phyloP scores from a whole-genome alignment of 805 yeast genomes.

The Alloascoidea hylecoeti region DNA sequence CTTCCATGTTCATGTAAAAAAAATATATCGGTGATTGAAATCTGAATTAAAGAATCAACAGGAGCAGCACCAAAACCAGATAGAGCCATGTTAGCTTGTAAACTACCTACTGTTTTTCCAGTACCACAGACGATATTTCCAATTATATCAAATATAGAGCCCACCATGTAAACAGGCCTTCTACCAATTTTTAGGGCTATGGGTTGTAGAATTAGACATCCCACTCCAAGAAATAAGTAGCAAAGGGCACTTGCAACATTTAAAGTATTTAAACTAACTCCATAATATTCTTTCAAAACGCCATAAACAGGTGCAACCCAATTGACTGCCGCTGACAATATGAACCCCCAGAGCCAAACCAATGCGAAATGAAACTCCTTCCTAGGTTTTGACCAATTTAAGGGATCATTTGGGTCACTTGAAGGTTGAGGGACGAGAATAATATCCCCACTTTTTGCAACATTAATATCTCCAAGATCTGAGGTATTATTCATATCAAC shows the following conservation, averaged over 20 bases:
- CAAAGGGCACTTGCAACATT: too few relatives aligned
- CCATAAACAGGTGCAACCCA: conserved; percentile 12
- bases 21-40: conserved; percentile 31
- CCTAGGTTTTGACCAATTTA: conserved; percentile 17
- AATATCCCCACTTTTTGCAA: conserved; percentile 11
- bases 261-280: too few relatives aligned
- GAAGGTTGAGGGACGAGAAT: conserved; percentile 23
- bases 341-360: conserved; percentile 21
- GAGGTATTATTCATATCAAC: too few relatives aligned
- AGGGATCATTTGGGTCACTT: conserved; percentile 24
- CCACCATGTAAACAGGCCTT: conserved; percentile 26
- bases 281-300: conserved; percentile 8
- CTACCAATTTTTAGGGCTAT: conserved; percentile 34
- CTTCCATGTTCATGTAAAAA: conserved; percentile 36
- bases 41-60: conserved; percentile 30
- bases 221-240: conserved; percentile 36
- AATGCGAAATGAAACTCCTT: conserved; percentile 15
- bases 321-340: conserved; percentile 12
- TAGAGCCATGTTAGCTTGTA: conserved; percentile 11
- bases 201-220: conserved; percentile 37
- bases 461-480: too few relatives aligned
- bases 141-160: not conserved
- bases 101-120: not conserved
- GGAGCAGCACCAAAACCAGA: conserved; percentile 16
- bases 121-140: conserved; percentile 1